Percentiles rank a stretch among this genome's conserved stretches.
Conservation (phyloP, 2,329 filamentous ascomycete genomes). For the Rasamsonia emersonii region DNA sequence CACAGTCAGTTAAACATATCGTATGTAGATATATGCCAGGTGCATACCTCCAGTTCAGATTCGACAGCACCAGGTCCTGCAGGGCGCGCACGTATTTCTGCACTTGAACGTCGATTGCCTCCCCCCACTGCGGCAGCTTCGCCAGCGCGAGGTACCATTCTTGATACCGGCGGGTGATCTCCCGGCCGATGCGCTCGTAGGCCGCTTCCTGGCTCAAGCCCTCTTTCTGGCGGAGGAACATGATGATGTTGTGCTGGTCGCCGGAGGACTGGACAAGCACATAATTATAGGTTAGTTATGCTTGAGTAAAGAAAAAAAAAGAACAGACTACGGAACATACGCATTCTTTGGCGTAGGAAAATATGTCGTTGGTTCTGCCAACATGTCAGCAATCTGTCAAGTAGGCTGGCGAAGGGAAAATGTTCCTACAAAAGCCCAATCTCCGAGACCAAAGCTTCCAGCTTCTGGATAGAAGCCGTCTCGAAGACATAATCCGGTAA, state of each 20-base stretch:
- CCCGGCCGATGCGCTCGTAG: conserved; percentile 1
- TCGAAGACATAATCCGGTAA: no score
- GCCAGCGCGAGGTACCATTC: conserved; percentile 1
- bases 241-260: conserved; percentile 2
- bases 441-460: no score
- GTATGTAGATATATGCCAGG: neutral
- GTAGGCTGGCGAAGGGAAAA: no score
- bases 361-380: no score
- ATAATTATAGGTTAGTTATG: no score
- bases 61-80: neutral
- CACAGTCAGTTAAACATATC: neutral
- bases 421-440: no score
- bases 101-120: neutral
- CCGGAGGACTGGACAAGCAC: no score
- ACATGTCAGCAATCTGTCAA: no score
- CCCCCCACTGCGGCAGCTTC: conserved; percentile 1
- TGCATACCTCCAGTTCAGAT: conserved; percentile 1
- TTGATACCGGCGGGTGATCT: neutral
- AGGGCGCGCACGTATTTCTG: conserved; percentile 1
- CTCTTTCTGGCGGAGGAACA: conserved; percentile 1
- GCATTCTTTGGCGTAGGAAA: no score
- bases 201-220: conserved; percentile 1
- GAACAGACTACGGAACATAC: neutral
- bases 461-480: no score
- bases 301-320: neutral